Percentiles rank a stretch among this genome's conserved stretches.
phyloP scores from a whole-genome alignment of 108 stramenopile genomes.

The Cyclotella choctawhatcheeana region DNA sequence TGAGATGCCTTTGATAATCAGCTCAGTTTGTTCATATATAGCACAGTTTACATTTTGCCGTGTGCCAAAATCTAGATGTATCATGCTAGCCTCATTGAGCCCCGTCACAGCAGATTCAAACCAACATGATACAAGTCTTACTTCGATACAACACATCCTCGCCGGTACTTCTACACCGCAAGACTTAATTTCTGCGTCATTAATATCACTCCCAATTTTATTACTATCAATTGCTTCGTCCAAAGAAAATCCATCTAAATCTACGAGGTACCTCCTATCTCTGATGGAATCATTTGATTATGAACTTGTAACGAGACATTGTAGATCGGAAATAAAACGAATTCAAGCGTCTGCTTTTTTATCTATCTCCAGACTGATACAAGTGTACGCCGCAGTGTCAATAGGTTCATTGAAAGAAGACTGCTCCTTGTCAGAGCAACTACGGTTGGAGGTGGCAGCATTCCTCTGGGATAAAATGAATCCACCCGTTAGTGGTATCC shows the following conservation, averaged over 20 bases:
- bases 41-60: not conserved
- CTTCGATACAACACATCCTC: constrained; percentile 38
- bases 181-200: constrained; percentile 7
- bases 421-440: constrained; percentile 14
- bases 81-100: constrained; percentile 36
- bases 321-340: constrained; percentile 9
- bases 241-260: constrained; percentile 4
- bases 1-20: constrained; percentile 9
- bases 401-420: too few species aligned
- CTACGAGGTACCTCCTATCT: constrained; percentile 25
- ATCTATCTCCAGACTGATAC: constrained; percentile 25
- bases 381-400: constrained; percentile 39
- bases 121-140: constrained; percentile 34
- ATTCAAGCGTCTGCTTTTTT: constrained; percentile 24
- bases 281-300: constrained; percentile 39
- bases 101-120: constrained; percentile 30
- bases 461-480: constrained; percentile 35
- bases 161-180: constrained; percentile 7
- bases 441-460: constrained; percentile 8
- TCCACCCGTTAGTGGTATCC: constrained; percentile 8
- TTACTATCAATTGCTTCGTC: constrained; percentile 35
- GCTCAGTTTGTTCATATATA: not conserved
- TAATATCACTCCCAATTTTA: constrained; percentile 35
- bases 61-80: constrained; percentile 16
- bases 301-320: constrained; percentile 19